Percentiles rank a stretch among this genome's conserved stretches.
These are phyloP conservation scores for Leavenworthia alabamica DNA, from an alignment of 345 rosid genomes.

Conservation along the genomic window DNA sequence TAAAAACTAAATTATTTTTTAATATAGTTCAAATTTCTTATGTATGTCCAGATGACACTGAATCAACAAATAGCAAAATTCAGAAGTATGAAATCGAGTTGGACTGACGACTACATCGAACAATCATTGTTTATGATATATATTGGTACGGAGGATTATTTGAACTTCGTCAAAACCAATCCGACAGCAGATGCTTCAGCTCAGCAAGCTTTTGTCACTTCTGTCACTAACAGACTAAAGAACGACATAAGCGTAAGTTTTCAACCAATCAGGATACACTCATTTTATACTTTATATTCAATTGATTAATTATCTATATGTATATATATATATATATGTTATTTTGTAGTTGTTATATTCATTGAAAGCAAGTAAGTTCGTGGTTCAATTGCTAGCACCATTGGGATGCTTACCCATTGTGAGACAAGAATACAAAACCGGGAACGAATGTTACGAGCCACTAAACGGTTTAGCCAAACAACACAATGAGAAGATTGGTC, in stretches of 20 bases:
- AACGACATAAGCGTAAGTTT: slow-evolving; percentile 21
- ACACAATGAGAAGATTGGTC: slow-evolving; percentile 23
- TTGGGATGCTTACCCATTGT: slow-evolving; percentile 26
- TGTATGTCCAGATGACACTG: slow-evolving; percentile 16
- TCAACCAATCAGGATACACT: neutral
- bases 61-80: slow-evolving; percentile 15
- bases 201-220: slow-evolving; percentile 22
- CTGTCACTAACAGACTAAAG: slow-evolving; percentile 9
- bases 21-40: neutral
- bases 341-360: slow-evolving; percentile 10
- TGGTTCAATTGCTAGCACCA: slow-evolving; percentile 17
- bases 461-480: slow-evolving; percentile 18
- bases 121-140: slow-evolving; percentile 20
- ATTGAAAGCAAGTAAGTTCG: slow-evolving; percentile 16
- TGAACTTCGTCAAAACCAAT: slow-evolving; percentile 4
- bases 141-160: slow-evolving; percentile 27
- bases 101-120: slow-evolving; percentile 7
- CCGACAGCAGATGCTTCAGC: slow-evolving; percentile 7
- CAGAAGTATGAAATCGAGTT: neutral
- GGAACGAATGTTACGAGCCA: slow-evolving; percentile 4
- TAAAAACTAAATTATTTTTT: neutral
- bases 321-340: neutral
- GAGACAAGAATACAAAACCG: slow-evolving; percentile 13
- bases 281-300: neutral
- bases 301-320: neutral